Base-by-base conservation (phyloP, 2,329 filamentous ascomycete genomes). In the Elsinoe perseae region DNA sequence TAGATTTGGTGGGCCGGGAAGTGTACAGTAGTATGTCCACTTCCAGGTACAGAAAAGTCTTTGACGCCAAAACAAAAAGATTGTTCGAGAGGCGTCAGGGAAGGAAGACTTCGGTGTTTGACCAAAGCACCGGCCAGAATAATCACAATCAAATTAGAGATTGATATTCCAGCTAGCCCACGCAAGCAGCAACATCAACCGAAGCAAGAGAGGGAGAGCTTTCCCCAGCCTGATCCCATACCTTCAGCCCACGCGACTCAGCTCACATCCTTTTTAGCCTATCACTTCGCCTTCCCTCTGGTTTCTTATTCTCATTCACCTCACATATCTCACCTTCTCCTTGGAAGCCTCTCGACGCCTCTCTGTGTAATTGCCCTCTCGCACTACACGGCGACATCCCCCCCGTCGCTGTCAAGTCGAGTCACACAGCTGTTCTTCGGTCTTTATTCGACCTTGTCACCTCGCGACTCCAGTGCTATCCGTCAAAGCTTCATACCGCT, bases 211-310 rank as follows among this genome's bases (percentile, higher is more conserved):
- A 36, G 32, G 10, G 32, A 44, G 21, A 44, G 40, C 40, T 44
- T 25, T 44, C 40, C 40, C 40, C 40, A 44, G 40, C 40, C 40
- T 44, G 40, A 43, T 43, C 40, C 23, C 10, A 23, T 52, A 27
- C n/a, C 25, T 32, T 28, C 40, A 44, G 40, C 40, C 40, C 40
- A 27, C 44, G 14, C 44, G 44, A 30, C 44, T 50, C 44, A 50
- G 44, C 44, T 50, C 44, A 16, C 14, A 32, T 52, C 48, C 48
- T 52, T 52, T 52, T 52, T 52, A 52, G 48, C 48, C 52, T 54
- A 28, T 42, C 36, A 30, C 20, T 54, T 34, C 52, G 23, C 40
- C 40, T 16, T 23, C 36, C 53, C 42, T 38, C 42, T 23, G 3
- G 9, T 25, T n/a, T 38, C 38, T 55, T 43, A 36, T 55, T 25